A percentile compares a stretch with the other conserved stretches of the same genome.
These are phyloP conservation scores for Torulaspora maleeae DNA, from an alignment of 805 yeast species.

Conservation along the genomic window DNA sequence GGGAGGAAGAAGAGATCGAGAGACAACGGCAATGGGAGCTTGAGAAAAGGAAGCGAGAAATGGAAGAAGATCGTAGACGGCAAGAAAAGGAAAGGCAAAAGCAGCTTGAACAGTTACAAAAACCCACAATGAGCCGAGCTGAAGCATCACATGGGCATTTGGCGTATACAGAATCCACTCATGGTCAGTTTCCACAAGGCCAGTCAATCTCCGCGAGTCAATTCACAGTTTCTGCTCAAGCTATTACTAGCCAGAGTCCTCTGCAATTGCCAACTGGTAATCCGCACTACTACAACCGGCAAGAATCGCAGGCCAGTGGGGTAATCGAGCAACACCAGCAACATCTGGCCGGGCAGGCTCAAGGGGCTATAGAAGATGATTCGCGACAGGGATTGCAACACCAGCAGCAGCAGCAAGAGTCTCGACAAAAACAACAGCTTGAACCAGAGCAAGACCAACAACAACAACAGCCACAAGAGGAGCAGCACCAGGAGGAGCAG, in stretches of 20 bases:
- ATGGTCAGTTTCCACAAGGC: neutral
- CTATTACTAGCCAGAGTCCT: neutral
- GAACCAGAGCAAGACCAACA: slow-evolving; percentile 7
- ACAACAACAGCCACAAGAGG: slow-evolving; percentile 5
- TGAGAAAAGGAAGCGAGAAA: slow-evolving; percentile 5
- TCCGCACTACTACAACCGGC: neutral
- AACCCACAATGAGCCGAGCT: neutral
- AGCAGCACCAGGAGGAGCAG: slow-evolving; percentile 2
- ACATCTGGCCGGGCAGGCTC: neutral
- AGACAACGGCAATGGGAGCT: slow-evolving; percentile 12
- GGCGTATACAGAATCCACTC: neutral
- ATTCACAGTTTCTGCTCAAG: neutral
- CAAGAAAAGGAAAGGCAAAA: slow-evolving; percentile 13
- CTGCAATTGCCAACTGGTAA: neutral
- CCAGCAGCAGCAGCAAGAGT: slow-evolving; percentile 21
- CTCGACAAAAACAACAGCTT: slow-evolving; percentile 15
- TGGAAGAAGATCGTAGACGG: slow-evolving; percentile 16
- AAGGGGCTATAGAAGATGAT: slow-evolving; percentile 5
- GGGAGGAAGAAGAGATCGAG: slow-evolving; percentile 18
- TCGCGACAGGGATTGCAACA: slow-evolving; percentile 11
- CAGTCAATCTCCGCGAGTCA: neutral
- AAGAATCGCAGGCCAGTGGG: neutral
- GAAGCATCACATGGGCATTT: neutral
- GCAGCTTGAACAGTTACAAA: slow-evolving; percentile 4
- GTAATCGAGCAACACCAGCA: neutral